Evolutionary conservation across 495 filamentous ascomycete genomes (phyloP).

Genomic region (Cenococcum geophilum): DNA sequence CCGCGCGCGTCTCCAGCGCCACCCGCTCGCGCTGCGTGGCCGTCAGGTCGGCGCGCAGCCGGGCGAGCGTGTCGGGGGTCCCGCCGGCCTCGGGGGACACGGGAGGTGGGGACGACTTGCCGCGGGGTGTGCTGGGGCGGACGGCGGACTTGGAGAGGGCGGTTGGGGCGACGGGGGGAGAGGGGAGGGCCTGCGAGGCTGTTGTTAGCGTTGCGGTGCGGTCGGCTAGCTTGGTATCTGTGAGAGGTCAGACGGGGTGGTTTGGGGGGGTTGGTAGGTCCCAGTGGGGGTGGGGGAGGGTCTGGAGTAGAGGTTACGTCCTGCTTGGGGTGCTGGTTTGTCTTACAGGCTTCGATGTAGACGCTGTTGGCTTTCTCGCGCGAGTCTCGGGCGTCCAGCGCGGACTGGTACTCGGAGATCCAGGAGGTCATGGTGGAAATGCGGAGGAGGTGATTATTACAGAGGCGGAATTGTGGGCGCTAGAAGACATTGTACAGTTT

Average conservation of each 20-base stretch:
- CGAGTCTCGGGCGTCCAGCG: constrained; percentile 36
- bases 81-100: constrained; percentile 11
- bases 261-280: background rate
- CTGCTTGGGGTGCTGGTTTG: background rate
- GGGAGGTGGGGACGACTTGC: constrained; percentile 2
- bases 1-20: constrained; percentile 31
- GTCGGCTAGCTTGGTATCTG: constrained; percentile 42
- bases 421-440: constrained; percentile 36
- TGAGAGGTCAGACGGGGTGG: background rate
- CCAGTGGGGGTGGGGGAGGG: background rate
- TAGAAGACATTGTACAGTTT: background rate
- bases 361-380: constrained; percentile 35
- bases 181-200: constrained; percentile 7
- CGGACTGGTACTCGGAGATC: constrained; percentile 36
- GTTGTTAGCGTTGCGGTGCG: constrained; percentile 33
- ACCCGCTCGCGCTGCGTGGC: constrained; percentile 36
- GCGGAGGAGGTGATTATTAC: background rate
- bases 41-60: constrained; percentile 36
- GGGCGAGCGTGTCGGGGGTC: constrained; percentile 19
- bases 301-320: background rate
- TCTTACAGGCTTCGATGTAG: constrained; percentile 38
- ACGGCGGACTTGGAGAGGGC: constrained; percentile 8
- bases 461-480: background rate
- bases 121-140: constrained; percentile 18
- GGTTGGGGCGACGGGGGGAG: too few species aligned